A percentile compares a stretch with the other conserved stretches of the same genome.
phyloP scores from a whole-genome alignment of 148 eudicot species.

The Silene uniflora region DNA sequence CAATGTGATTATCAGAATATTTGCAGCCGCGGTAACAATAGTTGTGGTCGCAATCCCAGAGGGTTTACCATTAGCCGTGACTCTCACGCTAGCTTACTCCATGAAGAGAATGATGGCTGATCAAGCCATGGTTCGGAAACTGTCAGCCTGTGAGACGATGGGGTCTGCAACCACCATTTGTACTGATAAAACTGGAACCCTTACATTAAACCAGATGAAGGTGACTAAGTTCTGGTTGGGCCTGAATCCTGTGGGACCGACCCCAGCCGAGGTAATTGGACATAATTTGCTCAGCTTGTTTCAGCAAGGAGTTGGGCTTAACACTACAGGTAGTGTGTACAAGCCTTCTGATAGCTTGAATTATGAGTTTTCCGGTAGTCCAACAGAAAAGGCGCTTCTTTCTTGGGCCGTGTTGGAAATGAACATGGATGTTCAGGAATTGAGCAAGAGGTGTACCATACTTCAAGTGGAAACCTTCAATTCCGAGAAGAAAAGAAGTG shows the following conservation, averaged over 20 bases:
- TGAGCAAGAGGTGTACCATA: neutral
- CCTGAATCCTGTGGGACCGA: neutral
- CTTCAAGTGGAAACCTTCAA: constrained; percentile 26
- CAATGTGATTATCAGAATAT: constrained; percentile 23
- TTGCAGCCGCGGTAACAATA: constrained; percentile 36
- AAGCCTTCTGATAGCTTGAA: constrained; percentile 6
- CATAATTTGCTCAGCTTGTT: constrained; percentile 10
- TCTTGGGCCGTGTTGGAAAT: constrained; percentile 22
- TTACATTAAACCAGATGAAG: constrained; percentile 32
- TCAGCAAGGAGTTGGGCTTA: constrained; percentile 28
- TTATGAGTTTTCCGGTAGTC: constrained; percentile 27
- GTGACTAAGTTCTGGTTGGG: constrained; percentile 32
- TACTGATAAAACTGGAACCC: constrained; percentile 38
- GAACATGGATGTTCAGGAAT: constrained; percentile 18
- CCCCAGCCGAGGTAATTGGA: constrained; percentile 1
- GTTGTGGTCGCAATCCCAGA: constrained; percentile 37
- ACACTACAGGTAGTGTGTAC: constrained; percentile 34
- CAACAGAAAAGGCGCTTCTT: constrained; percentile 25
- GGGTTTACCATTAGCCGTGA: constrained; percentile 35
- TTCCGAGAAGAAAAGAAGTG: constrained; percentile 28
- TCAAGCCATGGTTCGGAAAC: constrained; percentile 34
- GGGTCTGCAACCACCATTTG: constrained; percentile 39
- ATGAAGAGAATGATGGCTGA: constrained; percentile 41
- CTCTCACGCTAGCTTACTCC: constrained; percentile 34
- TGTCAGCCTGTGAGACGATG: constrained; percentile 42